Conservation (phyloP, 2,329 filamentous ascomycete genomes). For the Madurella mycetomatis region DNA sequence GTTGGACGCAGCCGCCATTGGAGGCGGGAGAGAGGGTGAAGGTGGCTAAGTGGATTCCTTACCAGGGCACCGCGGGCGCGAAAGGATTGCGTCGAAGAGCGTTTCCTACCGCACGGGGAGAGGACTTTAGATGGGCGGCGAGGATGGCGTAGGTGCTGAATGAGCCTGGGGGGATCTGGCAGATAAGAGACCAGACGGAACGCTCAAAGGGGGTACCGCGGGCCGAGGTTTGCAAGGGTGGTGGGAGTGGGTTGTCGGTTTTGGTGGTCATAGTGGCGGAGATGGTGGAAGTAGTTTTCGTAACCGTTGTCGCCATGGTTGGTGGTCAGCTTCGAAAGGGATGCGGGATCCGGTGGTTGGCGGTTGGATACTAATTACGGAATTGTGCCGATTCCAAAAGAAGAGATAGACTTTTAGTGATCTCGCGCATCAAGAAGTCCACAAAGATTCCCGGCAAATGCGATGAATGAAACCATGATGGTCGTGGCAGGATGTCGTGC, state of each 20-base stretch:
- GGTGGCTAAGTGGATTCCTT: neutral
- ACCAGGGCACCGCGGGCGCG: constrained; percentile 72
- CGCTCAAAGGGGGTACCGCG: constrained; percentile 51
- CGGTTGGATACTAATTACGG: no score
- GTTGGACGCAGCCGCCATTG: neutral
- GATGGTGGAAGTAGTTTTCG: neutral
- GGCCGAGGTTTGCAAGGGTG: constrained; percentile 21
- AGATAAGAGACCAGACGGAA: constrained; percentile 65
- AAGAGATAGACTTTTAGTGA: no score
- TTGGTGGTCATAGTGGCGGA: neutral
- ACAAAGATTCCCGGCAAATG: no score
- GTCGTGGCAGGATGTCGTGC: constrained; percentile 9
- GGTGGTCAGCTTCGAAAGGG: neutral
- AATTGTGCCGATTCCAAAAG: no score
- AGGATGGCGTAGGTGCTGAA: constrained; percentile 77
- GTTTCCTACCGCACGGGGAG: constrained; percentile 72
- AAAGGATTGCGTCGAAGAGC: constrained; percentile 77
- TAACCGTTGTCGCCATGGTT: neutral
- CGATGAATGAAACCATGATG: neutral
- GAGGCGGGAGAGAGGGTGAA: neutral
- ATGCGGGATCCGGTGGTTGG: neutral
- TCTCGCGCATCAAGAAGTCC: no score
- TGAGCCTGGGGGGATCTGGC: constrained; percentile 69
- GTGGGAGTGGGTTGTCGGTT: constrained; percentile 4
- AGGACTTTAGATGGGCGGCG: constrained; percentile 62